These are phyloP conservation scores for Cercospora sesami DNA, from an alignment of 2,329 filamentous ascomycete species.

Conservation along the genomic window DNA sequence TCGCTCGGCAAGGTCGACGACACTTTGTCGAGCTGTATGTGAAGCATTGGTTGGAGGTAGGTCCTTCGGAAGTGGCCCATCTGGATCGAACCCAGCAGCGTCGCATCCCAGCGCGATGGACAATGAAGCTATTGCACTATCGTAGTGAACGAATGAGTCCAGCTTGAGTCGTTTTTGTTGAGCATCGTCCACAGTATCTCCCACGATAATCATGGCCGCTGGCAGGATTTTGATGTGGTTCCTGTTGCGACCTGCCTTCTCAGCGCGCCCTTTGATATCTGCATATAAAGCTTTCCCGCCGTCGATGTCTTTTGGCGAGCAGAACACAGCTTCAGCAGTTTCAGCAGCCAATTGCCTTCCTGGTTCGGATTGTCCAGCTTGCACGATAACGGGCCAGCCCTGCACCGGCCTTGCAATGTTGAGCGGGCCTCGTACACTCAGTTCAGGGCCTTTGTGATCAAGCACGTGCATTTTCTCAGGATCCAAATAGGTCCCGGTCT, in stretches of 20 bases:
- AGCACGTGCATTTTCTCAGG: constrained; percentile 55
- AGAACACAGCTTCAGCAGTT: constrained; percentile 33
- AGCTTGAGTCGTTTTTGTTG: constrained; percentile 30
- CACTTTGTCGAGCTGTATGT: constrained; percentile 25
- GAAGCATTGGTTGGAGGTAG: constrained; percentile 31
- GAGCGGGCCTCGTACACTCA: constrained; percentile 31
- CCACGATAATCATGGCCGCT: constrained; percentile 33
- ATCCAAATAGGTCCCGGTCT: constrained; percentile 53
- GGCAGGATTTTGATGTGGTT: constrained; percentile 33
- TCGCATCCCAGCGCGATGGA: constrained; percentile 31
- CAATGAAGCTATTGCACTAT: constrained; percentile 30
- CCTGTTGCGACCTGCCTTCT: constrained; percentile 25
- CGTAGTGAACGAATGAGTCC: constrained; percentile 30
- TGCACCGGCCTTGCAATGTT: constrained; percentile 32
- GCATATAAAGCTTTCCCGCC: constrained; percentile 28
- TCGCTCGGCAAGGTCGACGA: constrained; percentile 26
- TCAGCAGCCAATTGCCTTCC: constrained; percentile 33
- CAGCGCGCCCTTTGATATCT: constrained; percentile 30
- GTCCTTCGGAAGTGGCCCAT: constrained; percentile 28
- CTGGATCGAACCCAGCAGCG: constrained; percentile 28
- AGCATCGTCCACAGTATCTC: constrained; percentile 29
- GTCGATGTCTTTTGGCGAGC: constrained; percentile 29
- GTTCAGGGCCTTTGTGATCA: constrained; percentile 49
- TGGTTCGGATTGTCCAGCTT: constrained; percentile 33
- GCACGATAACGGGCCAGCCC: constrained; percentile 34